Evolutionary conservation across 768 basidiomycete genomes (phyloP), one percentile per base, ranked within the genome.

Genomic region (Rhodotorula kratochvilovae): DNA sequence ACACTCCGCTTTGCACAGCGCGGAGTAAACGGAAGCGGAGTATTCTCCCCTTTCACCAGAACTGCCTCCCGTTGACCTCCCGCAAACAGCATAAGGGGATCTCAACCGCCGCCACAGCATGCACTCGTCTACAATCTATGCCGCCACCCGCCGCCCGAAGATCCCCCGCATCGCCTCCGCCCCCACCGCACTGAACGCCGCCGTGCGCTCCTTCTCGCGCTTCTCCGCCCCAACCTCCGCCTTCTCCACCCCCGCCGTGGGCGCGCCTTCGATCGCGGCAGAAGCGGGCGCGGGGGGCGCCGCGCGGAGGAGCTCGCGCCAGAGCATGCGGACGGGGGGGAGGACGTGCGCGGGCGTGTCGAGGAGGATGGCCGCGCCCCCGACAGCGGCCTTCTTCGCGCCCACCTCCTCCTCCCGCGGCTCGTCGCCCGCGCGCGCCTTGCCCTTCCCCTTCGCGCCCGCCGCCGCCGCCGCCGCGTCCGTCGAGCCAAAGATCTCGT

Each of bases 401-500:
- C 36, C 60, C 61, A 21, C 35, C 56, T 1, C 45, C 21, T 13
- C 57, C 12, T 21, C 36, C 60, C 61, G 31, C 35, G 55, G 4
- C 45, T 12, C 10, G 53, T 13, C 48, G 51, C 29, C 60, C 23
- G 51, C 39, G 23, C 36, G 57, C 17, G 36, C 46, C 68, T 70
- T 67, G 3, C 61, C 60, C 45, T 62, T 55, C 35, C 46, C 60
- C n/a, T 63, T 63, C 21, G 12, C 4, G 31, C 21, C 21, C 4
- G 31, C 27, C n/a, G n/a, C n/a, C n/a, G n/a, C n/a, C n/a, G n/a
- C n/a, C n/a, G n/a, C 27, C 48, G 25, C 25, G 53, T 27, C 73
- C 11, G 29, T 61, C 6, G 43, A 13, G 13, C 73, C 73, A 23
- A 75, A 79, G 54, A 80, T 74, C 42, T 80, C 79, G 68, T 74